A percentile compares a stretch with the other conserved stretches of the same genome.
phyloP scores from a whole-genome alignment of 495 filamentous ascomycete genomes.

The Corynascus novoguineensis region DNA sequence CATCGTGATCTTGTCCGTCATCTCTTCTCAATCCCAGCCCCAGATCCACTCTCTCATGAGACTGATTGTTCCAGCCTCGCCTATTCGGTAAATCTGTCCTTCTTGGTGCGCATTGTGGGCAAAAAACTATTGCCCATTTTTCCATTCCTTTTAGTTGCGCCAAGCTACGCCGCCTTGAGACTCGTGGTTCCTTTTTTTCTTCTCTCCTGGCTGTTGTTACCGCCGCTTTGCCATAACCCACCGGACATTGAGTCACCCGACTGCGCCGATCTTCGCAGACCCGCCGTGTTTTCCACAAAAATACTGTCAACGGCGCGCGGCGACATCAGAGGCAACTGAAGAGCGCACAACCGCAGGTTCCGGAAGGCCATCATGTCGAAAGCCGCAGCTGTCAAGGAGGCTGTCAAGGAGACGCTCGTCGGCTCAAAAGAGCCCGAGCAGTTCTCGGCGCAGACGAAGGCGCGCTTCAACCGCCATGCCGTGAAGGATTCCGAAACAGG shows the following conservation, averaged over 20 bases:
- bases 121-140: not conserved
- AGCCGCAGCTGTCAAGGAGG: constrained; percentile 53
- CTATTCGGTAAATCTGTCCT: constrained; percentile 1
- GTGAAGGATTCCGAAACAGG: constrained; percentile 66
- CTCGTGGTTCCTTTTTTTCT: constrained; percentile 5
- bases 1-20: not conserved
- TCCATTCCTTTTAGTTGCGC: constrained; percentile 5
- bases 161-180: not conserved
- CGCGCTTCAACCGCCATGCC: constrained; percentile 72
- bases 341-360: not conserved
- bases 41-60: constrained; percentile 15
- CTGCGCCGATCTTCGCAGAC: constrained; percentile 2
- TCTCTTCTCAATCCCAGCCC: not conserved
- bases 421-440: constrained; percentile 55
- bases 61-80: constrained; percentile 5
- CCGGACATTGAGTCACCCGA: constrained; percentile 11
- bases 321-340: not conserved
- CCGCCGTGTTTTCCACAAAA: not conserved
- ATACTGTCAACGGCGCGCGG: not conserved
- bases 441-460: constrained; percentile 62
- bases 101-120: constrained; percentile 5
- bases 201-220: not conserved
- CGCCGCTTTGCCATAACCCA: not conserved
- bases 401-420: constrained; percentile 71
- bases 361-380: constrained; percentile 36